phyloP scores from a whole-genome alignment of 352 stramenopile species.

The Pythium periplocum region DNA sequence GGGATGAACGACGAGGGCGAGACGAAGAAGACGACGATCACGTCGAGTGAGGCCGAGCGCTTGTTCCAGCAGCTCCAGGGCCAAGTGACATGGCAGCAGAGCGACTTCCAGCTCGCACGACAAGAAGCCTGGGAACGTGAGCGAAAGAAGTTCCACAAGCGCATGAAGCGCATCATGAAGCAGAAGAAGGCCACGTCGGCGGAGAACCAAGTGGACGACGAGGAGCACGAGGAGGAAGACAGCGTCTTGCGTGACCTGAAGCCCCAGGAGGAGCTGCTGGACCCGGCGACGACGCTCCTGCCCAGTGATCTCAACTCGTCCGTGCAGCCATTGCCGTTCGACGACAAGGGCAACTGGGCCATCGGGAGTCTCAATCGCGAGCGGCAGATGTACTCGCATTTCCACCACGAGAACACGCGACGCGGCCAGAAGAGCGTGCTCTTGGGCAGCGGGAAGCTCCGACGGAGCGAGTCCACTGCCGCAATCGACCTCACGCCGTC shows the following conservation, averaged over 20 bases:
- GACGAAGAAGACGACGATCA: not conserved
- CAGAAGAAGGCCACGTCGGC: constrained; percentile 21
- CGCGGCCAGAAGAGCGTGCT: constrained; percentile 43
- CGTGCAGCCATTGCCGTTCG: constrained; percentile 43
- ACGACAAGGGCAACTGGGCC: constrained; percentile 79
- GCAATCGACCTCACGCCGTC: constrained; percentile 59
- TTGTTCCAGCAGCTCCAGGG: constrained; percentile 72
- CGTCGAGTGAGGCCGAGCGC: constrained; percentile 19
- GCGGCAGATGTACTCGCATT: constrained; percentile 67
- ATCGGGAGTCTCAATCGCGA: constrained; percentile 71
- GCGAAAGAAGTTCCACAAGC: constrained; percentile 55
- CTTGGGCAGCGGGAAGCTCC: constrained; percentile 27
- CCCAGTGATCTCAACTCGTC: constrained; percentile 32
- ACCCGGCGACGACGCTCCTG: constrained; percentile 21
- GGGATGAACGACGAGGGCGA: not conserved
- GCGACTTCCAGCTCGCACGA: constrained; percentile 58
- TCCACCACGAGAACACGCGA: constrained; percentile 61
- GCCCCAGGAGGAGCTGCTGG: constrained; percentile 1
- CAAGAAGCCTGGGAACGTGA: constrained; percentile 63
- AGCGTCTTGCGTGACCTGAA: not conserved
- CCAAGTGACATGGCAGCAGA: constrained; percentile 69
- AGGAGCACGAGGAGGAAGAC: not conserved
- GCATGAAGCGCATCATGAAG: constrained; percentile 69
- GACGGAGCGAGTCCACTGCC: constrained; percentile 25
- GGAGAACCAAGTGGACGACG: not conserved